Evolutionary conservation across 2,329 filamentous ascomycete species (phyloP), one percentile per base, ranked within the genome.

Genomic region (Cladosporium phlei): DNA sequence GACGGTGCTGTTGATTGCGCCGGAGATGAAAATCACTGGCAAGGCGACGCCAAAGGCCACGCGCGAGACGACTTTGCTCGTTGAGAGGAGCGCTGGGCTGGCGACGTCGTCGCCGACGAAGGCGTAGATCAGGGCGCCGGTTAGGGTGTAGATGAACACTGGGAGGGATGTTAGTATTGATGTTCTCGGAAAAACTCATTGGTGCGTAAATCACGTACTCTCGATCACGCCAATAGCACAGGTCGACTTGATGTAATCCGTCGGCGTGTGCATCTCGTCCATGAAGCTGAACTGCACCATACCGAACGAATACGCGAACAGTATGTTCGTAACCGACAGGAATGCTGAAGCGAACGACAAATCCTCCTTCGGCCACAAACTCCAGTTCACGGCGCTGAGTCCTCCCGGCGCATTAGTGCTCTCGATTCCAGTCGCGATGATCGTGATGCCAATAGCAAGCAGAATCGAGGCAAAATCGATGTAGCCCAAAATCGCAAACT

Each of bases 271-370:
- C 90, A 96, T 96, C 67, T 96, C 90, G 3, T 90, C 89, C 54
- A 96, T 96, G 71, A 96, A 96, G 58, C 86, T 91, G 90, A n/a
- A 96, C 76, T 0, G 90, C 95, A 59, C 95, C 95, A 65, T 96
- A 90, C 0, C 90, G 54, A 73, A 73, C 21, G 66, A 68, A 59
- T 72, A 74, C 47, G 85, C 90, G 56, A 96, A 95, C 62, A 96
- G 95, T 0, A 90, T 95, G 65, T 95, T 96, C 68, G 83, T 88
- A 62, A 96, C 95, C 67, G 95, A 95, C 64, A 96, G 76, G 68
- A 95, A 95, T 0, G 89, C 90, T 42, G 17, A 83, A 89, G 4
- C 76, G 72, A 5, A 95, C 86, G 56, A 94, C 95, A 0, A 84
- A 86, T 0, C 88, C 93, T 14, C 83, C 79, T 2, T 73, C 66